Evolutionary conservation across 2,329 filamentous ascomycete genomes (phyloP).

Genomic region (Sporothrix humicola): DNA sequence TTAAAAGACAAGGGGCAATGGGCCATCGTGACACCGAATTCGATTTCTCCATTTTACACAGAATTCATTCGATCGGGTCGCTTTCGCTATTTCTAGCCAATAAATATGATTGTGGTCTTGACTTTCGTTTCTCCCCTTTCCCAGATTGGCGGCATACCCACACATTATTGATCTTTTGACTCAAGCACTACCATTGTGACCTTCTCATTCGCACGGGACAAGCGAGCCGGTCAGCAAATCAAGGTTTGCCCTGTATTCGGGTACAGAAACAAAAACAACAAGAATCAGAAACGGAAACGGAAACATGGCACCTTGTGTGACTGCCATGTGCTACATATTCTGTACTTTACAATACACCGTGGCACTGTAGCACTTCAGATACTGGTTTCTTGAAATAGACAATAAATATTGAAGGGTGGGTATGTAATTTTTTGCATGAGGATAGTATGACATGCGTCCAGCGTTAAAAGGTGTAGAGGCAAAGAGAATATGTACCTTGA

Average conservation of each 20-base stretch:
- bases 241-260: not conserved
- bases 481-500: not conserved
- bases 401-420: conserved; percentile 17
- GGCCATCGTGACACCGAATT: not conserved
- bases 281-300: not conserved
- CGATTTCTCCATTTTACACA: not conserved
- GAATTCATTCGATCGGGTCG: not conserved
- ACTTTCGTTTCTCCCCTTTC: not conserved
- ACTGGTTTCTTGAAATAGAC: not conserved
- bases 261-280: not conserved
- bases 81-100: not conserved
- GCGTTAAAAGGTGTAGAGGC: not conserved
- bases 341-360: not conserved
- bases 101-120: not conserved
- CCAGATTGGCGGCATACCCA: not conserved
- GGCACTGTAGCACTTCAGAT: not conserved
- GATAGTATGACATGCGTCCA: conserved; percentile 11
- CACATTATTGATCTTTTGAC: not conserved
- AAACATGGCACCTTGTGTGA: conserved; percentile 6
- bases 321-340: not conserved
- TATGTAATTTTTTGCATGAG: conserved; percentile 30
- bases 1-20: not conserved
- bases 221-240: not conserved
- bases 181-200: not conserved
- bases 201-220: not conserved